Evolutionary conservation across 805 yeast species (phyloP), one percentile per base, ranked within the genome.

Genomic region (Wickerhamiella spandovensis): DNA sequence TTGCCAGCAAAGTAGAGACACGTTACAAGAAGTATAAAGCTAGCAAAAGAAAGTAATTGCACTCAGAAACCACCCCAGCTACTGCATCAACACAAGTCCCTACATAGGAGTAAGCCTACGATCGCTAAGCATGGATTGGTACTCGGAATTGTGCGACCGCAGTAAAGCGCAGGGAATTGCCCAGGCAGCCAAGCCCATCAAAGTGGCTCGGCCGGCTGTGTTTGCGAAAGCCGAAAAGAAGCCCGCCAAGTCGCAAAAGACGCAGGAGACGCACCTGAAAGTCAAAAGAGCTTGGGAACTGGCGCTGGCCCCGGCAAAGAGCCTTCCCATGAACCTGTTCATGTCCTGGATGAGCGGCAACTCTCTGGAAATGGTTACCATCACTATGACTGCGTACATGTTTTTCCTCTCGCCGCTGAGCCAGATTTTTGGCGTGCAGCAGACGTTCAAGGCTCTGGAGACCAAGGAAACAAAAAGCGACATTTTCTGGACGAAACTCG

Each of bases 331-430:
- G 94, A 92, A 86, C 61, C 65, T 84, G 47, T 69, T 86, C 46
- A 86, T 90, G 95, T 79, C 87, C 53, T 92, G 86, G 64, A 85
- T 90, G 86, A 79, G 95, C 0, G 97, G 97, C 30, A 82, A 83
- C 59, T 77, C 94, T 3, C 69, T 92, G 24, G 97, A 92, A 60
- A 74, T 90, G 56, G 87, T 90, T 55, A 92, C 97, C 3, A 83
- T 90, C 45, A 81, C 88, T 68, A 89, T 88, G 84, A 82, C 95
- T 0, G 64, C 84, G 25, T 86, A 82, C 86, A 70, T 90, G 57
- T 78, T 92, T 56, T 75, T 84, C 48, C 43, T 64, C 55, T 80
- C 78, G 45, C 92, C 97, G 0, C 59, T 86, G 37, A 80, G 78
- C 58, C 86, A 94, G 22, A 79, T 92, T 1, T 63, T 81, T 37